Evolutionary conservation across 2,329 filamentous ascomycete species (phyloP).

Genomic region (Ophiostoma triangulosporum): DNA sequence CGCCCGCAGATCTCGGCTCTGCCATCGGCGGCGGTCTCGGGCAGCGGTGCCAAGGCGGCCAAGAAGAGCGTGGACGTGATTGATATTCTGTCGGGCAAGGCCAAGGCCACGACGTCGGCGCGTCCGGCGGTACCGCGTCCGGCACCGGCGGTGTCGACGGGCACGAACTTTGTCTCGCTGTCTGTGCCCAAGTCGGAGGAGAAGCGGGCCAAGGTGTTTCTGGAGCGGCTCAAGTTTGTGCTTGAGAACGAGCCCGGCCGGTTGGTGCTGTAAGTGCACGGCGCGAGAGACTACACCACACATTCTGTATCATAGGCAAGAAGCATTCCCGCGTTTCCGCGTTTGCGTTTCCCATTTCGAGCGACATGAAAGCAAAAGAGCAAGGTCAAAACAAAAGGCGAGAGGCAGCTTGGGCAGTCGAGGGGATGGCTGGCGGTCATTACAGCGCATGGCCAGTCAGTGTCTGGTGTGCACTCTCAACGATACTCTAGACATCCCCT

Average conservation of each 20-base stretch:
- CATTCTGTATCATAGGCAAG: neutral
- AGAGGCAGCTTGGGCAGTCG: neutral
- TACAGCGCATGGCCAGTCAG: no score
- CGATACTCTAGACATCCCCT: no score
- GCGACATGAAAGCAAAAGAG: neutral
- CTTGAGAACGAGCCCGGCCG: conserved; percentile 69
- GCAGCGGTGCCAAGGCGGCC: conserved; percentile 8
- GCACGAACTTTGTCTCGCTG: conserved; percentile 69
- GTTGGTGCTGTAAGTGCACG: conserved; percentile 42
- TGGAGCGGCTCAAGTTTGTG: conserved; percentile 74
- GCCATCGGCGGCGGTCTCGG: conserved; percentile 26
- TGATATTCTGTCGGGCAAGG: conserved; percentile 42
- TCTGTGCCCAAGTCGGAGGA: conserved; percentile 69
- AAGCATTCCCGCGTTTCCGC: neutral
- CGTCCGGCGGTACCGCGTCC: neutral
- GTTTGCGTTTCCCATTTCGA: no score
- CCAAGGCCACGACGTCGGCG: conserved; percentile 5
- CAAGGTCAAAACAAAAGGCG: neutral
- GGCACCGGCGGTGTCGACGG: conserved; percentile 33
- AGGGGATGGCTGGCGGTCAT: no score
- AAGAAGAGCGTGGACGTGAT: conserved; percentile 50
- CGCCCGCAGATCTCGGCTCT: conserved; percentile 56
- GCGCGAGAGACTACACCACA: neutral
- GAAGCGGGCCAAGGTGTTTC: conserved; percentile 65
- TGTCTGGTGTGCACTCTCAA: no score